Evolutionary conservation across 176 grass and related monocot species (phyloP), one percentile per base, ranked within the genome.

Genomic region (Pontederia crassipes): DNA sequence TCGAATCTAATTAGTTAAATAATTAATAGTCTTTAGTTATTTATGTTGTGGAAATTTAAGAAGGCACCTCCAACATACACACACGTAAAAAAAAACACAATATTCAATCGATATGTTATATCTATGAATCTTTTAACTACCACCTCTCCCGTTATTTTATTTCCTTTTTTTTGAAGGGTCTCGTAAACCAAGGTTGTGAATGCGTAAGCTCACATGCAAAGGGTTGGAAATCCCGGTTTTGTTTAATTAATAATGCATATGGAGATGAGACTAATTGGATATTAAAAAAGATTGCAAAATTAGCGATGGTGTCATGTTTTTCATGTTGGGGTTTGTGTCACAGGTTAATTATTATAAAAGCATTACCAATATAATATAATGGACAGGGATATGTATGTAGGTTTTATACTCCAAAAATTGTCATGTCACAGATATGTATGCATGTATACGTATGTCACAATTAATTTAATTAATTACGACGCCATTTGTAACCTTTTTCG

Each of bases 101-200:
- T 40, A 3, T 40, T 40, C 32, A 4, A 40, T 40, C 32, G 6
- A 28, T 64, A 48, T 64, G 45, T 17, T 64, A 48, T 53, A 32
- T 14, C 4, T 40, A 17, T n/a, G 11, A 66, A n/a, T 35, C 64
- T 16, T 66, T 35, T 40, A 66, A 66, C 64, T 53, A 66, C 64
- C 49, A 64, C 16, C 45, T 27, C 10, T 16, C 17, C 18, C 18
- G 1, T 17, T 55, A 45, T 12, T 28, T 12, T 62, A 46, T n/a
- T 45, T 62, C 46, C 45, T 16, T 16, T 62, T n/a, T 10, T 62
- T 49, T 13, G 5, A 66, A 16, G 24, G 32, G 26, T 66, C 64
- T 66, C 64, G 64, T 66, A 52, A 66, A 66, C 64, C 64, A 32
- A 66, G 8, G 64, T 29, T 49, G 52, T 66, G 64, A 18, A 53